These are phyloP conservation scores for Eimeria praecox DNA, from an alignment of 169 alveolate genomes.

Conservation along the genomic window DNA sequence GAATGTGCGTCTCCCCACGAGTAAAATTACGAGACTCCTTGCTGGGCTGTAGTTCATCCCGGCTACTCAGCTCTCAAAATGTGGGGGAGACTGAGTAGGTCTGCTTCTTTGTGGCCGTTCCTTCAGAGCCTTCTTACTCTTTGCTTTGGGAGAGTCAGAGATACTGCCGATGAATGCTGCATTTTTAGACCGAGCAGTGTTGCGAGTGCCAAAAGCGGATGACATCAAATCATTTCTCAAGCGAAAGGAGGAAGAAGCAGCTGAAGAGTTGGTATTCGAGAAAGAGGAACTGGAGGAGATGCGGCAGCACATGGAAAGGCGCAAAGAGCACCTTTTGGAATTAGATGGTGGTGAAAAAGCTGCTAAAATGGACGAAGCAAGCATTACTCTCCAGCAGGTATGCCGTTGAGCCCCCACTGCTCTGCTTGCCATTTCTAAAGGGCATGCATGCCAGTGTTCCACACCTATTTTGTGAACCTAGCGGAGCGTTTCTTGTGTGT, in stretches of 20 bases:
- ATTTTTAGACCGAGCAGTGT: conserved; percentile 71
- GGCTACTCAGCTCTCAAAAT: background rate
- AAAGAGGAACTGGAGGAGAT: background rate
- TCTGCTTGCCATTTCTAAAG: background rate
- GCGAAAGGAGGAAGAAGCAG: conserved; percentile 41
- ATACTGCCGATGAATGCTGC: conserved; percentile 52
- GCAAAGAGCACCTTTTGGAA: conserved; percentile 30
- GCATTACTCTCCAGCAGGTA: background rate
- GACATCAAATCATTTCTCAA: conserved; percentile 57
- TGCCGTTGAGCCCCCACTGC: background rate
- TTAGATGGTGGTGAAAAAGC: background rate
- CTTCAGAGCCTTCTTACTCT: conserved; percentile 64
- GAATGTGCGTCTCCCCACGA: background rate
- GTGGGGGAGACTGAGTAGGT: background rate
- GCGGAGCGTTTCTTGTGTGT: background rate
- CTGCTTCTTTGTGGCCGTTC: background rate
- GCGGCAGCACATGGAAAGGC: conserved; percentile 19
- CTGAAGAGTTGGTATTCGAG: background rate
- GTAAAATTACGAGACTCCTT: background rate
- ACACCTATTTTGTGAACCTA: background rate
- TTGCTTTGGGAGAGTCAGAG: conserved; percentile 56
- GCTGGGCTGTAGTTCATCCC: background rate
- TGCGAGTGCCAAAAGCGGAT: conserved; percentile 70
- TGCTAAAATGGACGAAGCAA: background rate
- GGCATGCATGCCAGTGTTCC: background rate